phyloP scores from a whole-genome alignment of 306 rosid species.

The Casuarina equisetifolia region DNA sequence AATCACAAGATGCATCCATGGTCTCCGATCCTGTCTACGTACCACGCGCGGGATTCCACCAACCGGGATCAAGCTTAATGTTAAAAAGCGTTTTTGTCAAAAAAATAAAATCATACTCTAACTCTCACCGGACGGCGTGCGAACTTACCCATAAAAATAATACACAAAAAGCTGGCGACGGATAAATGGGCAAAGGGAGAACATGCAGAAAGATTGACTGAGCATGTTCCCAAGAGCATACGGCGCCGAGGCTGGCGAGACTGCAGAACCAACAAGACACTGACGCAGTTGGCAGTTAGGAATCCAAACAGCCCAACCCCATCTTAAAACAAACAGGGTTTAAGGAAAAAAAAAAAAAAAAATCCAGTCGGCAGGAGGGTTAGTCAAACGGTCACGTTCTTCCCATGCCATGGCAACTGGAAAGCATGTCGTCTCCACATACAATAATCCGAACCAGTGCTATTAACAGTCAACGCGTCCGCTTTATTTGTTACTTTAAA shows the following conservation, averaged over 20 bases:
- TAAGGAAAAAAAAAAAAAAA: too few species aligned
- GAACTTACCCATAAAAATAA: neutral
- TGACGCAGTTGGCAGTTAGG: neutral
- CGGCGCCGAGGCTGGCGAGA: constrained; percentile 4
- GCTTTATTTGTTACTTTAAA: too few species aligned
- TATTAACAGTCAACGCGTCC: too few species aligned
- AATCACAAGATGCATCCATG: too few species aligned
- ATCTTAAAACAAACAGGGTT: neutral
- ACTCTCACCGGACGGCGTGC: too few species aligned
- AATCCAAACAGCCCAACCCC: neutral
- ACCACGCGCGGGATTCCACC: too few species aligned
- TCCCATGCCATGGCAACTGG: neutral
- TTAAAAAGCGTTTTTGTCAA: too few species aligned
- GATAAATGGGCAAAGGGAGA: neutral
- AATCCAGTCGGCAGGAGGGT: neutral
- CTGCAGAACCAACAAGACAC: neutral
- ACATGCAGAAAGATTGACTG: neutral
- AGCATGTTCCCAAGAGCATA: constrained; percentile 7
- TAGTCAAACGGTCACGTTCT: neutral
- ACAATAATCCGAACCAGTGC: neutral
- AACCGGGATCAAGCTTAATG: too few species aligned
- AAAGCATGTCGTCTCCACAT: neutral
- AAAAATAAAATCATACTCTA: too few species aligned
- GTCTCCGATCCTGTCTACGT: too few species aligned
- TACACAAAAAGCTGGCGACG: neutral